Evolutionary conservation across 768 basidiomycete species (phyloP), one percentile per base, ranked within the genome.

Genomic region (Naganishia randhawae): DNA sequence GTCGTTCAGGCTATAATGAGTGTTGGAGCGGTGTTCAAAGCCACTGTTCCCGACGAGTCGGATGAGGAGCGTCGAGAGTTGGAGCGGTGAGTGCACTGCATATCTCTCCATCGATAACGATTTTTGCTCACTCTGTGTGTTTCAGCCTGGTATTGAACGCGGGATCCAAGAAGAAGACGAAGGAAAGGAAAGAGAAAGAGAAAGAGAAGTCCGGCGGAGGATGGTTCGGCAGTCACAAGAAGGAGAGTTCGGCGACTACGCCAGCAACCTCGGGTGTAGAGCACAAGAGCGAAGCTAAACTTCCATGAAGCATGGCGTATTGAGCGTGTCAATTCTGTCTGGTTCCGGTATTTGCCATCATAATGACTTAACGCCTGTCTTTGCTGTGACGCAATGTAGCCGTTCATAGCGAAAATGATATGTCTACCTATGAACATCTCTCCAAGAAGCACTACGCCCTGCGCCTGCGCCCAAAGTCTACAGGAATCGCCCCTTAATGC

Each of bases 21-120:
- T 17, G 88, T 89, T 37, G 96, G 95, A 8, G 88, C 89, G 17
- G 87, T 95, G 72, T 95, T 97, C 84, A 95, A 94, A 79, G 81
- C 84, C 4, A 85, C 90, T 0, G 77, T 84, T 33, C 89, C 96
- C 2, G 95, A 98, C 76, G 92, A 91, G 76, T 88, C 90, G 9
- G 94, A 96, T 75, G 89, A 89, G 76, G 96, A 96, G 75, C 86
- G 96, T 29, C 85, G 96, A 54, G 92, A 97, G 80, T 85, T 99
- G 22, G 96, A 99, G 81, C 83, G 92, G 89, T 91, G 73, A 31
- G 87, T 77, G 7, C 16, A 22, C n/a, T 48, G 17, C 14, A 51
- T 25, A 1, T 22, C 25, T 7, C 25, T 2, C 17, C 45, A 33
- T 39, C 33, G 33, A 57, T 55, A 29, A 29, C 25, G 22, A n/a